A percentile compares a stretch with the other conserved stretches of the same genome.
phyloP scores from a whole-genome alignment of 305 asterid species.

The Fraxinus platypoda region DNA sequence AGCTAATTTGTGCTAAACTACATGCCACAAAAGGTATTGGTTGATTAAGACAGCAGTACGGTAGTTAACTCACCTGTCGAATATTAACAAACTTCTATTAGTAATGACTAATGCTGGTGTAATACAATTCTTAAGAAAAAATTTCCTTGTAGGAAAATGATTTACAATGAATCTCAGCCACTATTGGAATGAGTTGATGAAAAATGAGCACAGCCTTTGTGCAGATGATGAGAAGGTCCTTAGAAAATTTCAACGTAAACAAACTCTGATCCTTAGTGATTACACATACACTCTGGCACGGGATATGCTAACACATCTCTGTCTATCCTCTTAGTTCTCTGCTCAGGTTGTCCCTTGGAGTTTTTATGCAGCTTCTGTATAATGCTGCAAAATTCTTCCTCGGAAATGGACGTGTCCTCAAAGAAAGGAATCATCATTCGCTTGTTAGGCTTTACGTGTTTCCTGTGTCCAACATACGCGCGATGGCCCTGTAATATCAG shows the following conservation, averaged over 20 bases:
- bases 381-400: constrained; percentile 34
- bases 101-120: not conserved
- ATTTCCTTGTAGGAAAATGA: not conserved
- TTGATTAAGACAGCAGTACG: not conserved
- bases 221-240: not conserved
- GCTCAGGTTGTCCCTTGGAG: constrained; percentile 49
- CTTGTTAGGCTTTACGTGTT: constrained; percentile 65
- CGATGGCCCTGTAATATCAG: constrained; percentile 52
- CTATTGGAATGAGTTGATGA: not conserved
- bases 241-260: not conserved
- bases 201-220: not conserved
- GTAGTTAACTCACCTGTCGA: not conserved
- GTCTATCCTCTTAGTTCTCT: constrained; percentile 43
- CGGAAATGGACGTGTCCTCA: constrained; percentile 39
- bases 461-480: constrained; percentile 65
- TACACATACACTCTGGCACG: constrained; percentile 71
- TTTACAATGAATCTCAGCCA: not conserved
- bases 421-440: constrained; percentile 55
- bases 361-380: constrained; percentile 50
- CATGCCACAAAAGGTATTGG: not conserved
- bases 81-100: not conserved
- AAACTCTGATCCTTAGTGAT: constrained; percentile 10
- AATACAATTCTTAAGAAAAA: no score
- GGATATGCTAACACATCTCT: constrained; percentile 68
- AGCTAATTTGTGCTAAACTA: not conserved